Evolutionary conservation across 192 early-diverging fungal species (phyloP).

Genomic region (Gigaspora rosea): DNA sequence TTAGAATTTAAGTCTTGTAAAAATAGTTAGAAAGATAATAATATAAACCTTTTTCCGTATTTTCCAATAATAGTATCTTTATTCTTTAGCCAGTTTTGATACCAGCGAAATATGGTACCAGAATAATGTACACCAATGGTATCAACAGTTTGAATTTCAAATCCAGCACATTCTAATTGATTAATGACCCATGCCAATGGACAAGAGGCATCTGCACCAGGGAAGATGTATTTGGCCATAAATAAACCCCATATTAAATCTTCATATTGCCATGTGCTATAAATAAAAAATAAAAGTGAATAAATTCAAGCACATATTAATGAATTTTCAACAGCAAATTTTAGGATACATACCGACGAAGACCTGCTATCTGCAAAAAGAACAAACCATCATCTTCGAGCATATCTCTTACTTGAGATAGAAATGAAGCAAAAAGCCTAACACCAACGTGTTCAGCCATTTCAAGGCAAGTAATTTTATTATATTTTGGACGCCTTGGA

Average conservation of each 20-base stretch:
- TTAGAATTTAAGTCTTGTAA: neutral
- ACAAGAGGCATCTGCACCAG: slow-evolving; percentile 95
- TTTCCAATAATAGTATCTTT: slow-evolving; percentile 77
- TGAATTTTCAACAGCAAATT: neutral
- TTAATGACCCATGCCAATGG: slow-evolving; percentile 95
- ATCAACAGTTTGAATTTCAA: slow-evolving; percentile 85
- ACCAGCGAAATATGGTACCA: slow-evolving; percentile 93
- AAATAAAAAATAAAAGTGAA: neutral
- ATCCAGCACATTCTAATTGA: slow-evolving; percentile 91
- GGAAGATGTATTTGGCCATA: slow-evolving; percentile 99
- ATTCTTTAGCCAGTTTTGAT: slow-evolving; percentile 97
- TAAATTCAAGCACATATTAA: neutral
- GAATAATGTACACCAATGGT: slow-evolving; percentile 98
- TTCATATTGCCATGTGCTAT: slow-evolving; percentile 59
- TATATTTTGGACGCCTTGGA: slow-evolving; percentile 80
- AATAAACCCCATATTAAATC: slow-evolving; percentile 86
- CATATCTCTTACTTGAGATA: slow-evolving; percentile 90
- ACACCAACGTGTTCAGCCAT: slow-evolving; percentile 99
- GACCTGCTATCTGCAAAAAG: slow-evolving; percentile 97
- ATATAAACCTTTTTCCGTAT: slow-evolving; percentile 87
- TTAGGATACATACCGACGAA: slow-evolving; percentile 51
- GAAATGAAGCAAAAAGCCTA: slow-evolving; percentile 85
- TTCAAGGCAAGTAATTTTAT: slow-evolving; percentile 97
- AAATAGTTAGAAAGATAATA: neutral
- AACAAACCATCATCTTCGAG: slow-evolving; percentile 97